Evolutionary conservation across 305 asterid species (phyloP).

Genomic region (Andrographis paniculata): DNA sequence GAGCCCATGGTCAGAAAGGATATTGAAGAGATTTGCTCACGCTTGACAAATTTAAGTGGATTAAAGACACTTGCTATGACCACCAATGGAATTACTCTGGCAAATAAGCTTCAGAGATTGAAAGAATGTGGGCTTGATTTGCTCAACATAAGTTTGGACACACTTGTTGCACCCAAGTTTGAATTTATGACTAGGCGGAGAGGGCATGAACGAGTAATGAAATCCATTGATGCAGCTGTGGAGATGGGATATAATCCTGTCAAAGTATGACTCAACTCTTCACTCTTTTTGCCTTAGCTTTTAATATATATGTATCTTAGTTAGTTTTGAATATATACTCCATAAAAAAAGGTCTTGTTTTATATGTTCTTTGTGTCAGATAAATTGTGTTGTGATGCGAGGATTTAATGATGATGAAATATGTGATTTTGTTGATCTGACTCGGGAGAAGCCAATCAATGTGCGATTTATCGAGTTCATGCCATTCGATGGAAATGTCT

Average conservation of each 20-base stretch:
- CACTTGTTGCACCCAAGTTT: slow-evolving; percentile 87
- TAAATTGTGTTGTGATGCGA: slow-evolving; percentile 89
- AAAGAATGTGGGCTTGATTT: slow-evolving; percentile 71
- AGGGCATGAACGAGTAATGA: slow-evolving; percentile 92
- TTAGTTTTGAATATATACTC: no score
- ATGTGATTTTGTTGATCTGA: slow-evolving; percentile 81
- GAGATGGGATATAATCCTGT: slow-evolving; percentile 82
- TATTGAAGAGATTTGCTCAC: slow-evolving; percentile 73
- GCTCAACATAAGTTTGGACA: slow-evolving; percentile 88
- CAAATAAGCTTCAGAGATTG: slow-evolving; percentile 67
- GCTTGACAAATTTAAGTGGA: slow-evolving; percentile 59
- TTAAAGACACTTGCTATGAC: slow-evolving; percentile 80
- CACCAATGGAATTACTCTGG: slow-evolving; percentile 76
- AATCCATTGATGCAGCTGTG: slow-evolving; percentile 67
- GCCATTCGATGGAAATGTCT: slow-evolving; percentile 97
- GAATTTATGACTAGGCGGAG: slow-evolving; percentile 73
- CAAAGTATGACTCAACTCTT: slow-evolving; percentile 38
- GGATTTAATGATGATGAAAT: slow-evolving; percentile 95
- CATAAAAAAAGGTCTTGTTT: slow-evolving; percentile 8
- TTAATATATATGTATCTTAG: slow-evolving; percentile 1
- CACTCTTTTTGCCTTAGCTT: background rate
- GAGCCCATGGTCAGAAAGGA: slow-evolving; percentile 86
- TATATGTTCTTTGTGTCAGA: slow-evolving; percentile 32
- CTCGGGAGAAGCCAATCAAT: slow-evolving; percentile 25
- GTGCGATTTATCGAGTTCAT: slow-evolving; percentile 88